A percentile compares a stretch with the other conserved stretches of the same genome.
These are phyloP conservation scores for Colletotrichum navitas DNA, from an alignment of 2,329 filamentous ascomycete species.

Conservation along the genomic window DNA sequence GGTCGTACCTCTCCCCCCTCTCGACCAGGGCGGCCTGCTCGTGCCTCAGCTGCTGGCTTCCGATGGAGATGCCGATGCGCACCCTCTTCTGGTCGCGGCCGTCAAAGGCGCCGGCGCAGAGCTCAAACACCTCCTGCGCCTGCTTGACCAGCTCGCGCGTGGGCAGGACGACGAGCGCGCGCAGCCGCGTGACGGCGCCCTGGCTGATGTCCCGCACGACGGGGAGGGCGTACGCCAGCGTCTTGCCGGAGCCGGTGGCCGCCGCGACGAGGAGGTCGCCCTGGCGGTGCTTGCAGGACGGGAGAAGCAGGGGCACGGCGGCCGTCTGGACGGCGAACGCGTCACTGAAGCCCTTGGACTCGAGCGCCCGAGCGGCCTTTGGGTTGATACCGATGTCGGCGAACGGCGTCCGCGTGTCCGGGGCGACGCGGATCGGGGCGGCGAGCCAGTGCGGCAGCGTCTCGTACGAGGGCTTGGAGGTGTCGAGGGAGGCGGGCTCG, in stretches of 20 bases:
- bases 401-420: constrained; percentile 72
- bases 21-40: constrained; percentile 66
- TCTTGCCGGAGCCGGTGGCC: constrained; percentile 96
- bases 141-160: constrained; percentile 92
- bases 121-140: constrained; percentile 81
- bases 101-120: constrained; percentile 75
- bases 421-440: constrained; percentile 76
- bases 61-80: constrained; percentile 84
- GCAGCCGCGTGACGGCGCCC: constrained; percentile 73
- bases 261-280: constrained; percentile 92
- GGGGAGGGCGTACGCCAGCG: constrained; percentile 89
- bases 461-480: constrained; percentile 76
- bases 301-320: constrained; percentile 83
- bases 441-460: constrained; percentile 86
- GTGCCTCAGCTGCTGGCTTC: constrained; percentile 79
- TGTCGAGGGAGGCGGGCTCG: constrained; percentile 67
- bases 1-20: constrained; percentile 71
- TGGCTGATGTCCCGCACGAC: constrained; percentile 82
- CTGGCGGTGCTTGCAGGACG: constrained; percentile 68
- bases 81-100: constrained; percentile 72
- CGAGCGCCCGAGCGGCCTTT: constrained; percentile 71
- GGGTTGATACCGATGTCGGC: constrained; percentile 70
- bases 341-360: constrained; percentile 75
- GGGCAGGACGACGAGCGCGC: constrained; percentile 87
- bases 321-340: constrained; percentile 86